Evolutionary conservation across 1,284 basidiomycete genomes (phyloP), one percentile per base, ranked within the genome.

Genomic region (Amylostereum areolatum): DNA sequence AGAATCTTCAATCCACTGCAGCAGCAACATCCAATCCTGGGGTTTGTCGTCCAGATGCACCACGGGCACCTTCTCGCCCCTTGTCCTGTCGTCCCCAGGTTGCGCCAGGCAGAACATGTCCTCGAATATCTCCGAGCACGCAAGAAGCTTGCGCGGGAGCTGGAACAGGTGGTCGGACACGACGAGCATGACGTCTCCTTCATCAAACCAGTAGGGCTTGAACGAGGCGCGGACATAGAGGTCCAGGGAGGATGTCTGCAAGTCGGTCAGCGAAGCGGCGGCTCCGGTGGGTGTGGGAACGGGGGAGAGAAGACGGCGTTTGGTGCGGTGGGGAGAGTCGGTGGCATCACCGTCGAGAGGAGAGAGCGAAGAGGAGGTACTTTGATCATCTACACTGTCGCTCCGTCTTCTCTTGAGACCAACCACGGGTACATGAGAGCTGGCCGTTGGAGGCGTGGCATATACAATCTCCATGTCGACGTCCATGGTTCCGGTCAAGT

Each of bases 141-240:
- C 28, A 9, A 52, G 44, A 12, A 12, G 32, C 40, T n/a, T 10
- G 7, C 45, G 18, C 8, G 24, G 32, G 31, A 52, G 51, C 40
- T 42, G 49, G 39, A 52, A 52, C 27, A 52, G n/a, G 44, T 52
- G 51, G 48, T 52, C 41, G 12, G 30, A 24, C 8, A 52, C 51
- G n/a, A 52, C 34, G 7, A 52, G 37, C 31, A 52, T 30, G 33
- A 50, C 25, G 41, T 52, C 48, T 24, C 51, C 51, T 18, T 52
- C 51, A 8, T 49, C 48, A 31, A 29, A 50, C 51, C 51, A 52
- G 41, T 49, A 52, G 12, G 51, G 51, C 31, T 47, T 46, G 45
- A 33, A 52, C 5, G 51, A 49, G 5, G 51, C 47, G 31, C 43
- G 36, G 12, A 52, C 41, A 31, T 46, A 29, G n/a, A 39, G 12